A percentile compares a stretch with the other conserved stretches of the same genome.
Conservation (phyloP, 176 grass and related monocot species). For the Coix lacrymajobi region DNA sequence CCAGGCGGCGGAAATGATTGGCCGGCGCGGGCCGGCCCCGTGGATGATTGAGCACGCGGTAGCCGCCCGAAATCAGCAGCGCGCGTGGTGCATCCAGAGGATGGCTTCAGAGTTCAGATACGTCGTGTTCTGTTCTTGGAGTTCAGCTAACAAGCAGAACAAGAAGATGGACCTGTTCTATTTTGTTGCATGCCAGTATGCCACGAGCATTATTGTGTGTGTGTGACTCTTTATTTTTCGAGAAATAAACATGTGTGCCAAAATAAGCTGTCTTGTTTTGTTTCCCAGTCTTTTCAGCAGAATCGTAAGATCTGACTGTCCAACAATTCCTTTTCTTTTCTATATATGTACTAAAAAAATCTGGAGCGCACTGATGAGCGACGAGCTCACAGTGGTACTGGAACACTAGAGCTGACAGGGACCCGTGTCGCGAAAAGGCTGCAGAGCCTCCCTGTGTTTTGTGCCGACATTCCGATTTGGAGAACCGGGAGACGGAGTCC, state of each 20-base stretch:
- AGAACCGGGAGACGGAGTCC: neutral
- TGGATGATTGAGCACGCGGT: neutral
- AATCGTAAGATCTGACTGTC: conserved; percentile 10
- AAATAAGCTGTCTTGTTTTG: neutral
- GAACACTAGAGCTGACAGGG: neutral
- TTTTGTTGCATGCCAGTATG: too few species aligned
- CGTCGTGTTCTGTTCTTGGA: neutral
- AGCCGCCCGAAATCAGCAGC: neutral
- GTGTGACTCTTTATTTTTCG: neutral
- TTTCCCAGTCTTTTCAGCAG: neutral
- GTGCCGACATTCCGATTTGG: conserved; percentile 38
- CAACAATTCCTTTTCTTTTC: neutral
- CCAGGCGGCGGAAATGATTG: conserved; percentile 20
- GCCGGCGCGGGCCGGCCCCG: neutral
- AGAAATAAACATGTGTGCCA: neutral
- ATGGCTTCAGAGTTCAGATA: neutral
- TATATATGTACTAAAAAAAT: neutral
- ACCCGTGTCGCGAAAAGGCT: neutral
- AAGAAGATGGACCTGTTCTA: too few species aligned
- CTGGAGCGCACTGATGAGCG: neutral
- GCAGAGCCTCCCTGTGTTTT: neutral
- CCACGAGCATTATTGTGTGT: neutral
- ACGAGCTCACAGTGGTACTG: neutral
- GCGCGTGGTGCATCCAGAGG: neutral
- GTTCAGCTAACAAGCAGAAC: too few species aligned